phyloP scores from a whole-genome alignment of 192 early-diverging fungal genomes.

The Backusella parvicylindrica region DNA sequence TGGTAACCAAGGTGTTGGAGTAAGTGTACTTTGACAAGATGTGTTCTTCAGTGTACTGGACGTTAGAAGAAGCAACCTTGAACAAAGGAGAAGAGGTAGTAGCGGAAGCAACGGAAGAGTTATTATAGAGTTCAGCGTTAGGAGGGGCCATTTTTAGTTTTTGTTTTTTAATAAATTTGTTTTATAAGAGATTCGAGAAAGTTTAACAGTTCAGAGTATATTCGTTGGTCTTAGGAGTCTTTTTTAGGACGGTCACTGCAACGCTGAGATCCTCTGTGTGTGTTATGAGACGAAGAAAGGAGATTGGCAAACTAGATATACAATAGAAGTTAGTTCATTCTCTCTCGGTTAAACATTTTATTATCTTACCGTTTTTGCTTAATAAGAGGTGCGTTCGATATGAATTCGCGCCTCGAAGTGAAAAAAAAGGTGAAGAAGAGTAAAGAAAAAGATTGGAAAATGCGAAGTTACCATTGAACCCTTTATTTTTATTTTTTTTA shows the following conservation, averaged over 20 bases:
- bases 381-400: neutral
- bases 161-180: too few relatives aligned
- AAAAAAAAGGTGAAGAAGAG: neutral
- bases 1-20: conserved; percentile 80
- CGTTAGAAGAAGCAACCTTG: conserved; percentile 87
- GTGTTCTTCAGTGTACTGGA: conserved; percentile 74
- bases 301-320: conserved; percentile 41
- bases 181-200: conserved; percentile 15
- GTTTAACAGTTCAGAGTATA: conserved; percentile 1
- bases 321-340: conserved; percentile 7
- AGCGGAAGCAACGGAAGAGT: conserved; percentile 34
- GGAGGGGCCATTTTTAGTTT: conserved; percentile 32
- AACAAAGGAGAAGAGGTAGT: conserved; percentile 50
- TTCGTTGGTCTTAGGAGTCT: conserved; percentile 9
- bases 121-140: conserved; percentile 29
- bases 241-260: conserved; percentile 40
- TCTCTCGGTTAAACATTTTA: neutral
- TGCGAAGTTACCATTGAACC: neutral
- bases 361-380: conserved; percentile 27
- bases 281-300: conserved; percentile 45
- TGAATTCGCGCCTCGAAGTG: conserved; percentile 9
- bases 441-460: neutral
- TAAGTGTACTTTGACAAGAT: conserved; percentile 89
- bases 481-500: neutral
- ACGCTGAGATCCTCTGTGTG: conserved; percentile 40